A percentile compares a stretch with the other conserved stretches of the same genome.
Conservation (phyloP, 1,284 basidiomycete genomes). For the Jaminaea rosea region DNA sequence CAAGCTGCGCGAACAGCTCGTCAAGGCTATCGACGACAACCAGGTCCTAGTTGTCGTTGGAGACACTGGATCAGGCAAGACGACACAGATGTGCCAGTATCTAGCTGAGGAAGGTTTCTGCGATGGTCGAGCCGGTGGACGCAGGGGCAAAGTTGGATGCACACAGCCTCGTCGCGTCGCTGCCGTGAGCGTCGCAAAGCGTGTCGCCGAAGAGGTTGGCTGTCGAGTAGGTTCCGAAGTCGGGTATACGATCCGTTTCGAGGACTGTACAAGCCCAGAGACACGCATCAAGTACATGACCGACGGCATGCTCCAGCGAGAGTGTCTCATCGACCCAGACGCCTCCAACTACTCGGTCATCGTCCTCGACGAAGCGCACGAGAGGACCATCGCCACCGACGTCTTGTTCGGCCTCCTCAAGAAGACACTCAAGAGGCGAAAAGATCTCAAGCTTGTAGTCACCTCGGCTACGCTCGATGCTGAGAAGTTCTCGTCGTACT, state of each 20-base stretch:
- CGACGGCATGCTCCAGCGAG: constrained; percentile 96
- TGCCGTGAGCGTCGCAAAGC: constrained; percentile 98
- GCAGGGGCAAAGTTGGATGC: constrained; percentile 76
- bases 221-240: constrained; percentile 94
- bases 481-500: constrained; percentile 98
- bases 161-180: constrained; percentile 98
- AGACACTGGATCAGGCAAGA: constrained; percentile 87
- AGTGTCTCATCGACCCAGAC: constrained; percentile 90
- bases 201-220: constrained; percentile 94
- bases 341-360: constrained; percentile 85
- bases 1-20: constrained; percentile 82
- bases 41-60: constrained; percentile 89
- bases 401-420: constrained; percentile 93
- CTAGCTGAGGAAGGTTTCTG: constrained; percentile 79
- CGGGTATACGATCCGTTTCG: constrained; percentile 97
- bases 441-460: constrained; percentile 93
- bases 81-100: constrained; percentile 82
- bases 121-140: constrained; percentile 49
- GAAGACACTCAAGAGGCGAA: constrained; percentile 85
- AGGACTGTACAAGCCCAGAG: constrained; percentile 94
- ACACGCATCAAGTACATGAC: constrained; percentile 99
- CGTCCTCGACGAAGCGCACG: constrained; percentile 98
- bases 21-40: constrained; percentile 88
- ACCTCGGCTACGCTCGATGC: constrained; percentile 98
- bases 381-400: constrained; percentile 94